These are phyloP conservation scores for Apiospora hydei DNA, from an alignment of 2,329 filamentous ascomycete species.

Conservation along the genomic window DNA sequence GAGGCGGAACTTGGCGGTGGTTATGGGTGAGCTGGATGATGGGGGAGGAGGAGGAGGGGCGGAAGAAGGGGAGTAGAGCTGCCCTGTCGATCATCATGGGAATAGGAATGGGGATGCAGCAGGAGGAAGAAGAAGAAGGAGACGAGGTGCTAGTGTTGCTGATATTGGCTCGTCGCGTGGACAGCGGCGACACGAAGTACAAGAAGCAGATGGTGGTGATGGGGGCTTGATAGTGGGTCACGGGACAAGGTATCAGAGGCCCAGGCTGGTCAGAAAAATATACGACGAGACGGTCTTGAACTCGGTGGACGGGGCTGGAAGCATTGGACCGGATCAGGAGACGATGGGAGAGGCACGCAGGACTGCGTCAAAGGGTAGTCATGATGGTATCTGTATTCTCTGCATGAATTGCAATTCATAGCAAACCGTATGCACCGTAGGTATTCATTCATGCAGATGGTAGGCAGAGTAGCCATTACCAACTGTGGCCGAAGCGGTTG, in stretches of 20 bases:
- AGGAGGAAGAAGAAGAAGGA: not conserved
- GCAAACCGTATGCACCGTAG: not conserved
- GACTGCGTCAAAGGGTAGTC: not conserved
- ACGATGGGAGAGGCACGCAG: not conserved
- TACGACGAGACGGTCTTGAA: not conserved
- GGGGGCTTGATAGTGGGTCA: not conserved
- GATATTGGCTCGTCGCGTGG: not conserved
- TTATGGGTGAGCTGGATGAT: slow-evolving; percentile 71
- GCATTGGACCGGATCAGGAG: not conserved
- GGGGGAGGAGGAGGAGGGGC: slow-evolving; percentile 20
- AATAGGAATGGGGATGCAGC: not conserved
- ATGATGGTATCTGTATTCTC: not conserved
- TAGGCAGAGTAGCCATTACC: too few relatives aligned
- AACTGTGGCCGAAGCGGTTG: not conserved
- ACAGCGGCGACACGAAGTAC: not conserved
- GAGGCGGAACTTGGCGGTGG: slow-evolving; percentile 74
- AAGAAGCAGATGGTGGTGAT: not conserved
- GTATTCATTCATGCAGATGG: not conserved
- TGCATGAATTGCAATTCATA: not conserved
- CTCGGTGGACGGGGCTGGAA: too few relatives aligned
- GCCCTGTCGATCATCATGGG: not conserved
- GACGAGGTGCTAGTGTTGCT: not conserved
- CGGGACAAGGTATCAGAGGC: not conserved
- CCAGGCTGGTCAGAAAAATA: not conserved
- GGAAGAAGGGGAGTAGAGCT: not conserved